phyloP scores from a whole-genome alignment of 1,139 yeast genomes.

The Hansenula sp. region DNA sequence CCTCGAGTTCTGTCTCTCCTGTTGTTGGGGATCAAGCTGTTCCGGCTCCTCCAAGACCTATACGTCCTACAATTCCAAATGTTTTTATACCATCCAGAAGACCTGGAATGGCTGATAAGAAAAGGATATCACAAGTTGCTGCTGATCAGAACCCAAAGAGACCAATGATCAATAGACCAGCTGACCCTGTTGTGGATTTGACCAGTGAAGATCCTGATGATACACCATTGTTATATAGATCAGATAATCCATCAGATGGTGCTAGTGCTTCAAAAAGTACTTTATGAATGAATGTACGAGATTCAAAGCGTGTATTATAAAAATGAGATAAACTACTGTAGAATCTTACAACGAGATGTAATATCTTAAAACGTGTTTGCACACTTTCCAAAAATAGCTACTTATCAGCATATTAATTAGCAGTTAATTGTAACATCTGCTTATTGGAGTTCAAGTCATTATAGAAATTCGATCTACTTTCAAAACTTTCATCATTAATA shows the following conservation, averaged over 20 bases:
- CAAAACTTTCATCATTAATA: too few species aligned
- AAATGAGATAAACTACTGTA: too few species aligned
- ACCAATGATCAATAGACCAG: neutral
- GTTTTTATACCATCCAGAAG: conserved; percentile 3
- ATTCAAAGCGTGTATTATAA: neutral
- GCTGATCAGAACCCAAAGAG: neutral
- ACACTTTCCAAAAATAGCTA: too few species aligned
- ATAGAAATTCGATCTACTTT: too few species aligned
- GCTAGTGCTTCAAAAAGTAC: neutral
- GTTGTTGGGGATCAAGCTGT: too few species aligned
- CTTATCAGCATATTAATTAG: too few species aligned
- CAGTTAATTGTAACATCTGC: too few species aligned
- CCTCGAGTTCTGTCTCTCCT: too few species aligned
- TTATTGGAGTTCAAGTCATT: too few species aligned
- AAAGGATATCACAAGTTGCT: neutral
- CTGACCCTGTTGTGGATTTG: neutral
- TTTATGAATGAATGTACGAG: neutral
- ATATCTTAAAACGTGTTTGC: too few species aligned
- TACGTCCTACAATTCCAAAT: neutral
- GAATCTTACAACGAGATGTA: too few species aligned
- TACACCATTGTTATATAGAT: neutral
- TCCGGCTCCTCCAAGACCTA: too few species aligned
- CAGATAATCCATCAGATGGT: neutral
- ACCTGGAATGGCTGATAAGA: neutral
- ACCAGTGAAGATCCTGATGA: neutral